Evolutionary conservation across 768 basidiomycete species (phyloP), one percentile per base, ranked within the genome.

Genomic region (Phlebiopsis flavidoalba): DNA sequence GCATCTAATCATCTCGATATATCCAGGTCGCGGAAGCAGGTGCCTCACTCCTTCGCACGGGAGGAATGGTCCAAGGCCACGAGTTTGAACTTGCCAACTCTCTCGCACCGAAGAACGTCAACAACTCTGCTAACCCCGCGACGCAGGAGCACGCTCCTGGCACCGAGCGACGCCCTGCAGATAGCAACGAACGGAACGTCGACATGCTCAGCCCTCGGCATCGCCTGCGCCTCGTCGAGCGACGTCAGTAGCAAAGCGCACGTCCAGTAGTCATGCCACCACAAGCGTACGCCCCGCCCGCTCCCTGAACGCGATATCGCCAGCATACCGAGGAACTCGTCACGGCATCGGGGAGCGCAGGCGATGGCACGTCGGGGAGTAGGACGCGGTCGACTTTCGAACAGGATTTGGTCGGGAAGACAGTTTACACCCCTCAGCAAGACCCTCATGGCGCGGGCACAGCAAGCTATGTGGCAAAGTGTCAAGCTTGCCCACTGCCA

Each of bases 401-500:
- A 77, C 66, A 75, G 89, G 74, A 80, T 93, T 60, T 79, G n/a
- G n/a, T 99, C n/a, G n/a, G 15, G 96, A 95, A 35, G 94, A 98
- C 72, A n/a, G n/a, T n/a, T n/a, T 99, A 97, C 77, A 91, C 91
- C 62, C n/a, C 83, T 99, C 66, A 91, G 91, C 70, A 98, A 98
- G 82, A 97, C 96, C 5, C 82, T 99, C 46, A n/a, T n/a, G 96
- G 96, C 24, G 96, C 95, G 21, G 96, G 96, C 40, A n/a, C n/a
- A n/a, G n/a, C n/a, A n/a, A 94, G 91, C 72, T n/a, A 99, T 99
- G 96, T n/a, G 96, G 96, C 65, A 98, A 98, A 74, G 96, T n/a
- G n/a, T 99, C 69, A 99, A 98, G 79, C 84, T 98, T 11, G 96
- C 93, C 2, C 88, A 88, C 19, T 93, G 95, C 73, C 90, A 89